These are phyloP conservation scores for Rhododendron mucronatum DNA, from an alignment of 148 eudicot genomes.

Conservation along the genomic window DNA sequence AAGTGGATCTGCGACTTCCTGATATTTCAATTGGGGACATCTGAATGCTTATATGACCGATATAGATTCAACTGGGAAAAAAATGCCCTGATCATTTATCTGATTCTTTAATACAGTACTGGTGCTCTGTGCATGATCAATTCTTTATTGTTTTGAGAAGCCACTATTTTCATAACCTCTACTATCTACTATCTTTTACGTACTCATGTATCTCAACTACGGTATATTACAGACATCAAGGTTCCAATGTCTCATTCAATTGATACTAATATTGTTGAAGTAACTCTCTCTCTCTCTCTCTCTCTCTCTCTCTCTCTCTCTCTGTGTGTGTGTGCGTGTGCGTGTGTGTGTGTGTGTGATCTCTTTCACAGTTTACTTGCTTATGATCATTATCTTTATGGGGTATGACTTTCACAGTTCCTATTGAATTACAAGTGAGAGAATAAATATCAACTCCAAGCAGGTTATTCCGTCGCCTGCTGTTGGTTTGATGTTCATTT, in stretches of 20 bases:
- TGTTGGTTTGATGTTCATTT: not conserved
- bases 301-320: too few relatives aligned
- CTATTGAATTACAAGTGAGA: not conserved
- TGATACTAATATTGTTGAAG: not conserved
- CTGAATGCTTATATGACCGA: not conserved
- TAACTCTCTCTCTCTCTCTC: too few relatives aligned
- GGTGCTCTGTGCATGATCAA: not conserved
- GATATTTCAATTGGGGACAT: not conserved
- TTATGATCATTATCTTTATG: not conserved
- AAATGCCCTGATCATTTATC: not conserved
- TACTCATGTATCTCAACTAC: not conserved
- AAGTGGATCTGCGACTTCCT: constrained; percentile 15
- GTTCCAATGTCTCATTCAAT: not conserved
- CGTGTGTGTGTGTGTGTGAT: not conserved
- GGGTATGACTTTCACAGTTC: not conserved
- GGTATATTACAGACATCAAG: not conserved
- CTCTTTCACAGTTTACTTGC: not conserved
- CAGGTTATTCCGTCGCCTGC: not conserved
- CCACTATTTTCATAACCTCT: not conserved
- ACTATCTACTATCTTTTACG: not conserved
- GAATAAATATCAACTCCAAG: not conserved
- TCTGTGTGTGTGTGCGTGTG: not conserved
- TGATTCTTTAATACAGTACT: not conserved
- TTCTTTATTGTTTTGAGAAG: constrained; percentile 4
- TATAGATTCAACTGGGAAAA: not conserved